phyloP scores from a whole-genome alignment of 2,329 filamentous ascomycete genomes.

The Beauveria rudraprayagi region DNA sequence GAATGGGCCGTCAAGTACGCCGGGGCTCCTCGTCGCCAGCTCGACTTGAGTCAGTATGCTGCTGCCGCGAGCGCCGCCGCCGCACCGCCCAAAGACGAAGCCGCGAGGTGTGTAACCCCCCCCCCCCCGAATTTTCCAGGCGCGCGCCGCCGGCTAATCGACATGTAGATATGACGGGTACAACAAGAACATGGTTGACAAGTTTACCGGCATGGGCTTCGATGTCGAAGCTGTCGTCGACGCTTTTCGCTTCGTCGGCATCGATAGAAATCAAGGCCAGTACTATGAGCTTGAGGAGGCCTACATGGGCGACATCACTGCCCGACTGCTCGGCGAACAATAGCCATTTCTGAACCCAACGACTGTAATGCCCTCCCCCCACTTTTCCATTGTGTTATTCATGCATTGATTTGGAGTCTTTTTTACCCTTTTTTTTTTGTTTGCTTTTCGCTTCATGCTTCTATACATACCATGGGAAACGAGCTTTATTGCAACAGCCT shows the following conservation, averaged over 20 bases:
- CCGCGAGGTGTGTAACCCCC: background rate
- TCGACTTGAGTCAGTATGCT: conserved; percentile 34
- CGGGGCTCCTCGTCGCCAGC: conserved; percentile 52
- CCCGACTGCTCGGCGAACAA: conserved; percentile 72
- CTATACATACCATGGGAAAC: background rate
- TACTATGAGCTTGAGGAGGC: conserved; percentile 85
- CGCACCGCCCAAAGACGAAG: conserved; percentile 11
- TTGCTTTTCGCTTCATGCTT: background rate
- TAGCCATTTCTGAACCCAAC: conserved; percentile 22
- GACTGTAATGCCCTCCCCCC: background rate
- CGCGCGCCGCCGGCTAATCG: background rate
- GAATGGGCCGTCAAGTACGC: conserved; percentile 87
- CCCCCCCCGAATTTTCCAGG: background rate
- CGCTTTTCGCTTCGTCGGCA: conserved; percentile 73
- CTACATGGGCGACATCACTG: conserved; percentile 84
- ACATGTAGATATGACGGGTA: conserved; percentile 71
- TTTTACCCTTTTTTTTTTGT: background rate
- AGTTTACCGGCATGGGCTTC: conserved; percentile 88
- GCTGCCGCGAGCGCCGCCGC: conserved; percentile 45
- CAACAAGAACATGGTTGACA: conserved; percentile 72
- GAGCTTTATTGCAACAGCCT: background rate
- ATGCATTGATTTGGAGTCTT: conserved; percentile 1
- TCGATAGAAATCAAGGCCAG: conserved; percentile 67
- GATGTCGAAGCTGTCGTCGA: conserved; percentile 78
- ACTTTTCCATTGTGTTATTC: background rate